Evolutionary conservation across 1,284 basidiomycete species (phyloP), one percentile per base, ranked within the genome.

Genomic region (Coniferiporia weirii): DNA sequence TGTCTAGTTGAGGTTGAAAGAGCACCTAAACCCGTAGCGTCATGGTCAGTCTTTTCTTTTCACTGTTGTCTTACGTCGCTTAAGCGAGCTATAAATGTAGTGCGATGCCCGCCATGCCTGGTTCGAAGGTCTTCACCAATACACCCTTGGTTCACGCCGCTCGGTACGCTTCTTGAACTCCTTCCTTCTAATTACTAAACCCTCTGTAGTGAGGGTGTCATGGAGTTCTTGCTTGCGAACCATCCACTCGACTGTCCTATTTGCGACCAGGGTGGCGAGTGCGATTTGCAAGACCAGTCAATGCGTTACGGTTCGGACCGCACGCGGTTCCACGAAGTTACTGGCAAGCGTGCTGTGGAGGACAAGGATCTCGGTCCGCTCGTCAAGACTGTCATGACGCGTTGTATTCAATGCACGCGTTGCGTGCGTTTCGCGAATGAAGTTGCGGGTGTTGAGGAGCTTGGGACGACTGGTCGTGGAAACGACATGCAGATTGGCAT

Each of bases 351-450:
- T 62, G 96, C 97, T 1, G 92, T 97, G 17, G 96, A 98, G 76
- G 92, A 99, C 82, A 99, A 99, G 80, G 90, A 99, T 71, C 82
- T 99, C 36, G 97, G 97, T 5, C 97, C 97, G 10, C 83, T 99
- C 52, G 94, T 99, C 73, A 99, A 99, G 80, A 98, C 97, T 3
- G 93, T 91, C 63, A 99, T 99, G 96, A 99, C 95, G 74, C 87
- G 96, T 60, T 99, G 97, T 79, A 99, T 99, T 68, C 97, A 99
- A 75, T 99, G 96, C 79, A 99, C 96, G 12, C 93, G 97, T 65
- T 99, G 97, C 72, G 94, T 99, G 43, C 91, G 97, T 62, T 99
- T 98, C 72, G 95, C 95, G 54, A 99, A 99, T 76, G 96, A 99
- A 72, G 94, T 99, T 54, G 97, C 97, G 2, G 97, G 97, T 65